Percentiles rank a stretch among this genome's conserved stretches.
phyloP scores from a whole-genome alignment of 2,329 filamentous ascomycete species.

The Paramyrothecium sp. region DNA sequence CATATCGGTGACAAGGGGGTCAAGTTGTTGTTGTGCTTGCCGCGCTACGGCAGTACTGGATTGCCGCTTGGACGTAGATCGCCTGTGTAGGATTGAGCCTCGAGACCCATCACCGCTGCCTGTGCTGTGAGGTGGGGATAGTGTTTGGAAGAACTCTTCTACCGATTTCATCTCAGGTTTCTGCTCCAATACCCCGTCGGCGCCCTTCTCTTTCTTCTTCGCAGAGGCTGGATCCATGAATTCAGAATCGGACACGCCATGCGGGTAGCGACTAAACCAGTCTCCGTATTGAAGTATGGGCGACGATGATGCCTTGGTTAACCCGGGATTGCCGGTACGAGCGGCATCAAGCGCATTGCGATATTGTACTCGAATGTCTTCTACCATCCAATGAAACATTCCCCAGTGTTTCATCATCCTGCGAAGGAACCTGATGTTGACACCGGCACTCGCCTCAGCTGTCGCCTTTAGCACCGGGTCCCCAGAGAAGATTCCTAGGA shows the following conservation, averaged over 20 bases:
- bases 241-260: constrained; percentile 82
- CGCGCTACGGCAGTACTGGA: constrained; percentile 6
- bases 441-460: constrained; percentile 80
- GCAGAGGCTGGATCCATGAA: constrained; percentile 72
- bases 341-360: constrained; percentile 80
- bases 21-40: constrained; percentile 15
- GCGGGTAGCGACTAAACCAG: constrained; percentile 94
- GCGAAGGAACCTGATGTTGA: constrained; percentile 85
- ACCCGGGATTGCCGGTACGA: constrained; percentile 58
- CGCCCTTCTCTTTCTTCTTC: constrained; percentile 71
- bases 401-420: constrained; percentile 99
- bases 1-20: constrained; percentile 15
- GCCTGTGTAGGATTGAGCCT: constrained; percentile 28
- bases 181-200: constrained; percentile 86
- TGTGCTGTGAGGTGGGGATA: constrained; percentile 62
- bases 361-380: constrained; percentile 88
- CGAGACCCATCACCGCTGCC: constrained; percentile 31
- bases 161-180: constrained; percentile 90
- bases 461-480: constrained; percentile 71
- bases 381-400: constrained; percentile 96
- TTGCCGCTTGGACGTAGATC: constrained; percentile 34
- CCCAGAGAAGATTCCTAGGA: constrained; percentile 86
- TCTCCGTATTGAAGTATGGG: constrained; percentile 93
- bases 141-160: constrained; percentile 86
- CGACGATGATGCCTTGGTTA: constrained; percentile 47